Evolutionary conservation across 306 rosid genomes (phyloP), one percentile per base, ranked within the genome.

Genomic region (Ziziphus jujuba): DNA sequence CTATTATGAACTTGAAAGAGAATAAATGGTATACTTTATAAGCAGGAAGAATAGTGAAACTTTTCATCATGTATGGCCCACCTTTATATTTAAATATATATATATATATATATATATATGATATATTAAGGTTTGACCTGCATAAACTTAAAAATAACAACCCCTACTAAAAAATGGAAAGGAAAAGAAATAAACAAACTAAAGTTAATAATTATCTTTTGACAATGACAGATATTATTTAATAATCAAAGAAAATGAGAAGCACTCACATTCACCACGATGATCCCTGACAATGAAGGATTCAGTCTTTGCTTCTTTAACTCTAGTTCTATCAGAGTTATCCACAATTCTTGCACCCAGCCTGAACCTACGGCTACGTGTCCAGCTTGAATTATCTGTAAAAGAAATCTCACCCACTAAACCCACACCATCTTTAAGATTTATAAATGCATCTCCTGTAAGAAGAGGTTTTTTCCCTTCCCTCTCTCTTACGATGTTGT

Each of bases 301-400:
- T 35, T 80, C 92, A 24, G 96, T 88, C 89, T 87, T 95, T 56
- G 96, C 96, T 82, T 90, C 99, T 70, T 80, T 84, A 66, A 95
- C 72, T 80, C 85, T 77, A 40, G 69, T 69, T 75, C 96, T 95
- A 54, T 87, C 87, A 22, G 82, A 82, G 73, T 57, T 81, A 45
- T 88, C 99, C 57, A 84, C 50, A 67, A 91, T 85, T 87, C 91
- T 88, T 64, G 89, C 99, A 31, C 99, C 99, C 28, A 95, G 86
- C 82, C 96, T 83, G 80, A 95, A 95, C 77, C 87, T 82, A 25
- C 99, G 97, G 72, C 99, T 90, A 75, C 99, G 85, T 49, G 99
- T 95, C 99, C 99, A 95, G 85, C 99, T 95, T 57, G 99, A 95
- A 76, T 95, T 95, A 85, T 95, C 99, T 13, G 96, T 85, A 72